These are phyloP conservation scores for Thymus quinquecostatus DNA, from an alignment of 257 asterid genomes.

Conservation along the genomic window DNA sequence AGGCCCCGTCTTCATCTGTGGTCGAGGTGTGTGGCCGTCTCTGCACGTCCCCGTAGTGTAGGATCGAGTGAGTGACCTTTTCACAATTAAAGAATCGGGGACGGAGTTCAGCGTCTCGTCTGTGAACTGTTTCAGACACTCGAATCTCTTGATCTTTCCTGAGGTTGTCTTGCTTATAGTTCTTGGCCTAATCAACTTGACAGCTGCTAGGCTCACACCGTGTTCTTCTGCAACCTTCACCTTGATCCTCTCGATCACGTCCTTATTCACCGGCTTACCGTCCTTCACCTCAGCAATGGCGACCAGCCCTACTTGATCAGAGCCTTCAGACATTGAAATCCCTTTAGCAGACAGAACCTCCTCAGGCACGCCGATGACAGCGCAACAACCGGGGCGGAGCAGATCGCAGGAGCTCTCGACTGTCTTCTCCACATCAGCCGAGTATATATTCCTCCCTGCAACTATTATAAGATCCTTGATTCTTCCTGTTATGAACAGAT, in stretches of 20 bases:
- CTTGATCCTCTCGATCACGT: slow-evolving; percentile 54
- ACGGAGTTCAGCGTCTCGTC: slow-evolving; percentile 67
- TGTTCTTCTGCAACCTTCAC: slow-evolving; percentile 74
- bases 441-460: slow-evolving; percentile 78
- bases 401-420: slow-evolving; percentile 75
- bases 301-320: slow-evolving; percentile 81
- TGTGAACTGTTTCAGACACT: slow-evolving; percentile 71
- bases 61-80: slow-evolving; percentile 56
- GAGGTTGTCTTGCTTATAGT: slow-evolving; percentile 85
- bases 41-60: slow-evolving; percentile 78
- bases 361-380: slow-evolving; percentile 82
- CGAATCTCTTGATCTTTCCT: slow-evolving; percentile 78
- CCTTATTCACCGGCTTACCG: slow-evolving; percentile 57
- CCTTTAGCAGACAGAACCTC: slow-evolving; percentile 71
- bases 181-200: slow-evolving; percentile 68
- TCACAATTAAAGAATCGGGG: slow-evolving; percentile 49
- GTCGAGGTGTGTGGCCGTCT: slow-evolving; percentile 75
- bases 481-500: slow-evolving; percentile 78
- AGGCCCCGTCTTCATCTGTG: slow-evolving; percentile 35
- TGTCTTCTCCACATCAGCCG: slow-evolving; percentile 83
- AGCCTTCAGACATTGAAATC: slow-evolving; percentile 50
- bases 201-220: slow-evolving; percentile 68
- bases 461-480: slow-evolving; percentile 88
- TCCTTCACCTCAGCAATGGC: slow-evolving; percentile 79
- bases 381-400: slow-evolving; percentile 85